These are phyloP conservation scores for Guadua angustifolia DNA, from an alignment of 176 grass and related monocot species.

Conservation along the genomic window DNA sequence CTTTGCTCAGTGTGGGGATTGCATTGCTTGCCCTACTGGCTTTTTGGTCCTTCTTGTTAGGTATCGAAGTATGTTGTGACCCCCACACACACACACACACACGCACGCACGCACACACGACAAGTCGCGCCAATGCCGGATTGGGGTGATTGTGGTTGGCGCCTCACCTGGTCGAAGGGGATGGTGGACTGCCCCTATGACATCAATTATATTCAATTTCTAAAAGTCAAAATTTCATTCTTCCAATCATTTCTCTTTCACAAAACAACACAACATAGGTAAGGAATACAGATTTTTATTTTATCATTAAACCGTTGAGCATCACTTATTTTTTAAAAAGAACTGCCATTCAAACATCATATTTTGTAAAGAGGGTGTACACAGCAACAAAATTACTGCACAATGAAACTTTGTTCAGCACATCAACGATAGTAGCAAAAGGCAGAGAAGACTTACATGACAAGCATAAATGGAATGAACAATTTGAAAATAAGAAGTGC, in stretches of 20 bases:
- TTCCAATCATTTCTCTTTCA: not conserved
- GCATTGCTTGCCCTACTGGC: too few relatives aligned
- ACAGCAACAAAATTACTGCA: constrained; percentile 14
- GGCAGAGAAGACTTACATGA: constrained; percentile 75
- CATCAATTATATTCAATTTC: constrained; percentile 25
- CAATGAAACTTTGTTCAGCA: constrained; percentile 3
- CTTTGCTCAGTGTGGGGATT: too few relatives aligned
- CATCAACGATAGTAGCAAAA: constrained; percentile 24
- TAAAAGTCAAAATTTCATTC: not conserved
- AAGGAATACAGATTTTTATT: constrained; percentile 6
- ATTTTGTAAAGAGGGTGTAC: not conserved
- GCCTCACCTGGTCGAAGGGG: too few relatives aligned
- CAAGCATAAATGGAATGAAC: constrained; percentile 97
- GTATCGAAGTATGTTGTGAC: too few relatives aligned
- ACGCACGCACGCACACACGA: too few relatives aligned
- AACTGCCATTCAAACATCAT: constrained; percentile 17
- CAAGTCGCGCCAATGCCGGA: too few relatives aligned
- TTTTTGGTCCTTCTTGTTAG: too few relatives aligned
- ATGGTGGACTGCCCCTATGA: too few relatives aligned
- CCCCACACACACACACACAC: too few relatives aligned
- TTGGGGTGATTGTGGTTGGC: too few relatives aligned
- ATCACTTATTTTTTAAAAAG: constrained; percentile 21
- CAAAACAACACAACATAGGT: not conserved
- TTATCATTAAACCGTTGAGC: constrained; percentile 21
- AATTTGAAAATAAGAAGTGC: constrained; percentile 96